Evolutionary conservation across 2,329 filamentous ascomycete genomes (phyloP).

Genomic region (Ceratocystis eucalypticola): DNA sequence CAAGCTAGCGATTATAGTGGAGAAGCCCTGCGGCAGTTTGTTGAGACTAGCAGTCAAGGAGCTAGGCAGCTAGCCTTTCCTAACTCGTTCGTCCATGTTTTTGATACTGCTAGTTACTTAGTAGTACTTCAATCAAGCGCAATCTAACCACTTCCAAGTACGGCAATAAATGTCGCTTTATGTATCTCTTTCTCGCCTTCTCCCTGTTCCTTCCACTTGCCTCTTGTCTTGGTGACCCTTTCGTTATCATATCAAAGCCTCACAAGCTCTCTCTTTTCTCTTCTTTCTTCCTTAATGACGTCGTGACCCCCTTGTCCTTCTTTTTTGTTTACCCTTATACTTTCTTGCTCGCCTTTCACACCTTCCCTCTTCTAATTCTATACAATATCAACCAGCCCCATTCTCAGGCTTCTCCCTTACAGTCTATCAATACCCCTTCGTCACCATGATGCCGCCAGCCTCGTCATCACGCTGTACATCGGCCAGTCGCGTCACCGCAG

Average conservation of each 20-base stretch:
- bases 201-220: neutral
- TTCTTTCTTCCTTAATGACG: slow-evolving; percentile 8
- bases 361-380: neutral
- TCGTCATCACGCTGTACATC: slow-evolving; percentile 34
- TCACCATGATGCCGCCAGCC: neutral
- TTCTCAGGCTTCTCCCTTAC: neutral
- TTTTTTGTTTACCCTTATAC: neutral
- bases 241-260: neutral
- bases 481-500: slow-evolving; percentile 48
- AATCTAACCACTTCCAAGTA: neutral
- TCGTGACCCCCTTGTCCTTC: neutral
- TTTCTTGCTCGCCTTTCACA: too few relatives aligned
- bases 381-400: neutral
- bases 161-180: neutral
- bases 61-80: neutral
- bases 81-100: too few relatives aligned
- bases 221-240: neutral
- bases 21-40: neutral
- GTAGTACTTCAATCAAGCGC: neutral
- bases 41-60: neutral
- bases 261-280: neutral
- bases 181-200: neutral
- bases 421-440: neutral
- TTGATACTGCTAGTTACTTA: too few relatives aligned
- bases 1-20: neutral